Evolutionary conservation across 768 basidiomycete species (phyloP), one percentile per base, ranked within the genome.

Genomic region (Candolleomyces eurysporus): DNA sequence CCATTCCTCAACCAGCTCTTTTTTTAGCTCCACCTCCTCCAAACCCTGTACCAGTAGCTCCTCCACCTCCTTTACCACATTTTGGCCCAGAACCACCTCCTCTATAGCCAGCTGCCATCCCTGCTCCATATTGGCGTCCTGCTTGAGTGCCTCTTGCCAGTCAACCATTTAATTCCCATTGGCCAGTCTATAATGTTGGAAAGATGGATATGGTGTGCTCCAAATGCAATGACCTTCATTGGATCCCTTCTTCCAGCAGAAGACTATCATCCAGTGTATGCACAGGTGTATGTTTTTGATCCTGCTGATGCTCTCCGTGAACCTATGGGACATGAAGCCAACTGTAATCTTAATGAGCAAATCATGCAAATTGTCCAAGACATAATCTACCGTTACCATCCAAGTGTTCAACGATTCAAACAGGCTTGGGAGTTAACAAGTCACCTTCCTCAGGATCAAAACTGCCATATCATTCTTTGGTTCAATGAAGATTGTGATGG

Each of bases 161-260:
- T n/a, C n/a, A n/a, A n/a, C n/a, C n/a, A n/a, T n/a, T n/a, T n/a
- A n/a, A n/a, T n/a, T n/a, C n/a, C n/a, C n/a, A n/a, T n/a, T n/a
- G n/a, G n/a, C n/a, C n/a, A n/a, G n/a, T n/a, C n/a, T n/a, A n/a
- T n/a, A n/a, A n/a, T n/a, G n/a, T n/a, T n/a, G n/a, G n/a, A n/a
- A n/a, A n/a, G n/a, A n/a, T n/a, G n/a, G n/a, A n/a, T n/a, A n/a
- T n/a, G n/a, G n/a, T n/a, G n/a, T n/a, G n/a, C n/a, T n/a, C n/a
- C n/a, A n/a, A n/a, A n/a, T n/a, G n/a, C n/a, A n/a, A 31, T 30
- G 53, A 13, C 2, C 3, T 3, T 2, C 76, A 77, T 42, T n/a
- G n/a, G n/a, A n/a, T n/a, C n/a, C n/a, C n/a, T n/a, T n/a, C n/a
- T n/a, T n/a, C n/a, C n/a, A n/a, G 49, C n/a, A 32, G 21, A 36